Percentiles rank a stretch among this genome's conserved stretches.
Evolutionary conservation across 1,284 basidiomycete species (phyloP).

Genomic region (Takashimella koratensis): DNA sequence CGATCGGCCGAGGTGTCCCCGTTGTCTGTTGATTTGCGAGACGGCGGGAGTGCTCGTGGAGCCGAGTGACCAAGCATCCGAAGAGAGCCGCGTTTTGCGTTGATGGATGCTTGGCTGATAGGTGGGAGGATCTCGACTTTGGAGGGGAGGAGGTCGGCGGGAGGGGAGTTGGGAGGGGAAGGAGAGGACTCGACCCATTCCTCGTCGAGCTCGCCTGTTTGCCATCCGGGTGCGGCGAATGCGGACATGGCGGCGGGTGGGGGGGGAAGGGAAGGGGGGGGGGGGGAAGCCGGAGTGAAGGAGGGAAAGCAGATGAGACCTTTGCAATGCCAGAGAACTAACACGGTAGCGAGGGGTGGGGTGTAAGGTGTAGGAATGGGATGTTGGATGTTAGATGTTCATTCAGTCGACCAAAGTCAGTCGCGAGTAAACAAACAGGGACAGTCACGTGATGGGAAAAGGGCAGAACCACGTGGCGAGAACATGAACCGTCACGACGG

Average conservation of each 20-base stretch:
- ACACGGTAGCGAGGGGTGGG: too few relatives aligned
- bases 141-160: slow-evolving; percentile 50
- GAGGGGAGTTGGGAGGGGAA: slow-evolving; percentile 59
- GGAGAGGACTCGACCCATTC: slow-evolving; percentile 64
- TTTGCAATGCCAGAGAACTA: too few relatives aligned
- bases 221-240: slow-evolving; percentile 61
- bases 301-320: neutral
- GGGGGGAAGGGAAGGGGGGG: neutral
- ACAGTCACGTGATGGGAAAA: too few relatives aligned
- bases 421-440: slow-evolving; percentile 7
- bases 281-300: neutral
- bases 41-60: slow-evolving; percentile 31
- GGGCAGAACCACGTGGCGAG: neutral
- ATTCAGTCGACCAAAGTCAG: too few relatives aligned
- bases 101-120: slow-evolving; percentile 12
- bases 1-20: slow-evolving; percentile 1
- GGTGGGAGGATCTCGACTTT: neutral
- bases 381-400: neutral
- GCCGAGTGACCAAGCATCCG: slow-evolving; percentile 35
- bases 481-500: too few relatives aligned
- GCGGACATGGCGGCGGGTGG: slow-evolving; percentile 13
- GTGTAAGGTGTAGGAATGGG: neutral
- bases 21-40: slow-evolving; percentile 8
- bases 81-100: slow-evolving; percentile 40
- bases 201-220: slow-evolving; percentile 70